Evolutionary conservation across 2,329 filamentous ascomycete species (phyloP).

Genomic region (Elsinoe fawcettii): DNA sequence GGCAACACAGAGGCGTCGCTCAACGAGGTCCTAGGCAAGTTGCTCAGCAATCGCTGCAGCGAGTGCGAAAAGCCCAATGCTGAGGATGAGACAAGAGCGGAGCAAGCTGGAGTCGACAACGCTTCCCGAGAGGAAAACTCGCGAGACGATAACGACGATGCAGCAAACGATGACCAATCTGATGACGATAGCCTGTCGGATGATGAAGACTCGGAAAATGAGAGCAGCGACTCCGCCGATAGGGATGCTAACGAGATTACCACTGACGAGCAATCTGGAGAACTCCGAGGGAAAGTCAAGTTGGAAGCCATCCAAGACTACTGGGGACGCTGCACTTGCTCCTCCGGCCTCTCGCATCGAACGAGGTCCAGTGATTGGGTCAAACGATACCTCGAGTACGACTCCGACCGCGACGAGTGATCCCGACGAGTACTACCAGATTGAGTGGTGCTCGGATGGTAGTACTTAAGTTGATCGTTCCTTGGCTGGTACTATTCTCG

Average conservation of each 20-base stretch:
- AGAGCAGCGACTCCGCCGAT: too few relatives aligned
- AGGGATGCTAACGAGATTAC: too few relatives aligned
- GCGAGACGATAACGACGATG: background rate
- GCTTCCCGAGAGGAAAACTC: background rate
- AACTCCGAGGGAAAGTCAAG: background rate
- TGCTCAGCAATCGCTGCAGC: background rate
- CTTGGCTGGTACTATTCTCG: too few relatives aligned
- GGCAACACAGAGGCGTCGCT: background rate
- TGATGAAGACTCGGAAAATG: background rate
- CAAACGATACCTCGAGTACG: background rate
- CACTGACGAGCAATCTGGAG: background rate
- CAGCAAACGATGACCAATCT: background rate
- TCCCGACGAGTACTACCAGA: too few relatives aligned
- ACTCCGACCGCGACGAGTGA: too few relatives aligned
- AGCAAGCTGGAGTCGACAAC: background rate
- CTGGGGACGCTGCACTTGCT: background rate
- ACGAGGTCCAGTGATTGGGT: background rate
- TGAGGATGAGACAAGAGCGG: background rate
- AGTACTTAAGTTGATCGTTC: too few relatives aligned
- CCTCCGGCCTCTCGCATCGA: background rate
- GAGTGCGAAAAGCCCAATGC: background rate
- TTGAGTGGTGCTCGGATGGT: too few relatives aligned
- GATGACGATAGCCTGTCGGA: background rate
- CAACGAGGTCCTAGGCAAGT: conserved; percentile 1
- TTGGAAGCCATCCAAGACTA: background rate